Evolutionary conservation across 2,329 filamentous ascomycete genomes (phyloP).

Genomic region (Paraconiothyrium brasiliense): DNA sequence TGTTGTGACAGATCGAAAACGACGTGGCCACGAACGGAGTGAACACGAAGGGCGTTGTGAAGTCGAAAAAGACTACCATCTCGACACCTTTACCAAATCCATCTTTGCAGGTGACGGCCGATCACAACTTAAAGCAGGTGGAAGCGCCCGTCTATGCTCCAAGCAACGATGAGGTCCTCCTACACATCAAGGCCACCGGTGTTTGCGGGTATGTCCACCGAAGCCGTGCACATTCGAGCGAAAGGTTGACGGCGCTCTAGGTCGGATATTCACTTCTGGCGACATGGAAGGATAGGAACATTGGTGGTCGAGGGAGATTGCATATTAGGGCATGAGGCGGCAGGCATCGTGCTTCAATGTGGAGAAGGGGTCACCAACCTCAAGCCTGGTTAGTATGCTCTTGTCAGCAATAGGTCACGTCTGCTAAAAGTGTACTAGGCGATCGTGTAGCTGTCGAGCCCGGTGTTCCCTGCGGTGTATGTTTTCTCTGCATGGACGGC

Average conservation of each 20-base stretch:
- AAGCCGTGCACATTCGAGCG: background rate
- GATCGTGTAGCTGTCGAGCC: slow-evolving; percentile 74
- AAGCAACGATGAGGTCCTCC: slow-evolving; percentile 62
- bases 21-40: slow-evolving; percentile 19
- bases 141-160: slow-evolving; percentile 67
- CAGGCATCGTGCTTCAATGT: slow-evolving; percentile 67
- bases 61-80: slow-evolving; percentile 25
- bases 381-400: slow-evolving; percentile 51
- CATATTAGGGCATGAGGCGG: slow-evolving; percentile 72
- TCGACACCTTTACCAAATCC: slow-evolving; percentile 57
- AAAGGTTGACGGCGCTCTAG: slow-evolving; percentile 42
- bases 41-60: slow-evolving; percentile 17
- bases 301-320: slow-evolving; percentile 70
- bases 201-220: slow-evolving; percentile 65
- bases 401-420: background rate
- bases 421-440: slow-evolving; percentile 44
- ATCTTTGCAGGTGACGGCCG: slow-evolving; percentile 67
- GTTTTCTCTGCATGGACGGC: slow-evolving; percentile 67
- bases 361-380: slow-evolving; percentile 65
- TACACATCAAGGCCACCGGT: slow-evolving; percentile 71
- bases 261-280: slow-evolving; percentile 76
- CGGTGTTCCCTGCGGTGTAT: slow-evolving; percentile 69
- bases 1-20: slow-evolving; percentile 12
- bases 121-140: slow-evolving; percentile 66
- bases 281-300: slow-evolving; percentile 69